Evolutionary conservation across 73 alveolate genomes (phyloP).

Genomic region (Stentor roeselii): DNA sequence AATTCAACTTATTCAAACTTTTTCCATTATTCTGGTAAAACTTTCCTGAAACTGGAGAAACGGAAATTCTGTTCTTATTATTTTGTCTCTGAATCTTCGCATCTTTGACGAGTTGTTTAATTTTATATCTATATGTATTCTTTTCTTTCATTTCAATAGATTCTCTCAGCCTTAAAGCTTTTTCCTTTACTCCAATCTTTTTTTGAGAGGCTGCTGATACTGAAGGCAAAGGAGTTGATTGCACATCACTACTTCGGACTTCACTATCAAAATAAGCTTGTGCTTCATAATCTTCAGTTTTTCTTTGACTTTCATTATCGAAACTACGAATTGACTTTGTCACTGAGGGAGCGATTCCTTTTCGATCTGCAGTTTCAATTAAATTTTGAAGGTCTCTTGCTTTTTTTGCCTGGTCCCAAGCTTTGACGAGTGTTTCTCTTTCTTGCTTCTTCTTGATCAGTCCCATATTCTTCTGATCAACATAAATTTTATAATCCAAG

Average conservation of each 20-base stretch:
- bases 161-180: background rate
- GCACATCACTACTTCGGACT: background rate
- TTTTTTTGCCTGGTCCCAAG: background rate
- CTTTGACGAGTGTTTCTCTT: background rate
- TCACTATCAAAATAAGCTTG: background rate
- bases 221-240: background rate
- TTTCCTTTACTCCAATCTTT: background rate
- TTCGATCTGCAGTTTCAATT: background rate
- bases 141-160: background rate
- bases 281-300: background rate
- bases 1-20: too few relatives aligned
- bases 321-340: background rate
- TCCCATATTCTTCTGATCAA: background rate
- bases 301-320: background rate
- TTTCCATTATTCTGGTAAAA: too few relatives aligned
- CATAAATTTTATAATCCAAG: background rate
- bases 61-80: too few relatives aligned
- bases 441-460: background rate
- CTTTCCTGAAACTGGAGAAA: too few relatives aligned
- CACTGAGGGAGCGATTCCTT: background rate
- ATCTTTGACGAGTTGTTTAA: background rate
- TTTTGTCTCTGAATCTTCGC: background rate
- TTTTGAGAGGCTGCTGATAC: background rate
- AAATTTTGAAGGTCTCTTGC: background rate
- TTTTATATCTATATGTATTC: background rate